Percentiles rank a stretch among this genome's conserved stretches.
Conservation (phyloP, 495 filamentous ascomycete species). For the Thozetella sp. region DNA sequence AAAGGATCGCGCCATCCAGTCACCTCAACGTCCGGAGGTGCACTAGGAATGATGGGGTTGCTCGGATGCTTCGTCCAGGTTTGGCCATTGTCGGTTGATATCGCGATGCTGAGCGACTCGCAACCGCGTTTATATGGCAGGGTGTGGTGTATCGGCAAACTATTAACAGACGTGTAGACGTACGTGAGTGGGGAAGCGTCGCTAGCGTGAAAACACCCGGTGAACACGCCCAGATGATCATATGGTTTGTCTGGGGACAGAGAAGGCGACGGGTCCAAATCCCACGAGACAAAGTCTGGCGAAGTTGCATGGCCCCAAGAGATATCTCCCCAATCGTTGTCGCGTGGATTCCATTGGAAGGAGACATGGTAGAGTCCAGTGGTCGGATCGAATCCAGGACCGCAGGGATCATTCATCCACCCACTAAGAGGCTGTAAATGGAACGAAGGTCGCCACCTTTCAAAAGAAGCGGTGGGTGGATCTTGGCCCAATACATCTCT, state of each 20-base stretch:
- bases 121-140: background rate
- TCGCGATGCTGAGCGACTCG: background rate
- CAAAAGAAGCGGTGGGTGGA: background rate
- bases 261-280: background rate
- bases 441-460: background rate
- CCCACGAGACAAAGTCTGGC: background rate
- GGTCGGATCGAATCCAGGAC: background rate
- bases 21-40: background rate
- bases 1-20: background rate
- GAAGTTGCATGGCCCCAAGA: background rate
- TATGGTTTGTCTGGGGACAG: background rate
- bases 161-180: background rate
- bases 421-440: background rate
- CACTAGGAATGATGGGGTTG: background rate
- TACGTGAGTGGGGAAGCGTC: background rate
- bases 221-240: background rate
- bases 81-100: background rate
- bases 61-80: background rate
- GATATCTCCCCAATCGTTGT: background rate
- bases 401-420: background rate
- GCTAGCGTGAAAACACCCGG: background rate
- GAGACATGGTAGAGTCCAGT: background rate
- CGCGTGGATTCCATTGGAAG: background rate
- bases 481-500: background rate
- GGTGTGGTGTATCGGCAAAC: background rate